Conservation (phyloP, 2,329 filamentous ascomycete genomes). For the Setomelanomma holmii region DNA sequence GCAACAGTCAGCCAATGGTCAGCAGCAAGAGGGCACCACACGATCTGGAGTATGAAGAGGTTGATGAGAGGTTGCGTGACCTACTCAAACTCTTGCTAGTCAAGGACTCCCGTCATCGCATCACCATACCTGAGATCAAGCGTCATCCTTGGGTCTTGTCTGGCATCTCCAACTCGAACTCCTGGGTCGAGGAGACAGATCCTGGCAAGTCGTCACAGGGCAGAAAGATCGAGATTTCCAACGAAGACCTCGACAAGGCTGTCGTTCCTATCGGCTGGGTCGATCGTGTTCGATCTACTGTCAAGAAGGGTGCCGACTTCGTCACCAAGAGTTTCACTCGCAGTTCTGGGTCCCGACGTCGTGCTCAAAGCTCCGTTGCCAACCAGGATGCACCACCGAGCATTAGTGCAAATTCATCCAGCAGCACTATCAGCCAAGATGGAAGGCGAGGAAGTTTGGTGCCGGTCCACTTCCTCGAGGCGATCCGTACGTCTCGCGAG, state of each 20-base stretch:
- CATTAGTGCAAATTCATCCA: slow-evolving; percentile 61
- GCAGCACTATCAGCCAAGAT: slow-evolving; percentile 62
- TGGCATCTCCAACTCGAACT: slow-evolving; percentile 74
- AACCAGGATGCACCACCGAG: slow-evolving; percentile 62
- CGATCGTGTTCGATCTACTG: slow-evolving; percentile 80
- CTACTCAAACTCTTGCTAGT: slow-evolving; percentile 79
- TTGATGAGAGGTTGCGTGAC: slow-evolving; percentile 81
- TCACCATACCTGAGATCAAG: slow-evolving; percentile 90
- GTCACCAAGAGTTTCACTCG: slow-evolving; percentile 37
- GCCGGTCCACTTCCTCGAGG: slow-evolving; percentile 64
- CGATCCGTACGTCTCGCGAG: slow-evolving; percentile 58
- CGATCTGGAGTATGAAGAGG: slow-evolving; percentile 82
- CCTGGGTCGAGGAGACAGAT: slow-evolving; percentile 95
- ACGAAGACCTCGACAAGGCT: slow-evolving; percentile 87
- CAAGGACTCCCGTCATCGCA: slow-evolving; percentile 89
- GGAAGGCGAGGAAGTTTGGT: slow-evolving; percentile 64
- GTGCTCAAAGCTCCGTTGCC: slow-evolving; percentile 61
- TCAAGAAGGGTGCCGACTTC: slow-evolving; percentile 53
- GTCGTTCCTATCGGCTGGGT: slow-evolving; percentile 89
- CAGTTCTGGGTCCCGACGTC: slow-evolving; percentile 58
- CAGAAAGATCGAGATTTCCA: slow-evolving; percentile 89
- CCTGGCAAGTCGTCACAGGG: slow-evolving; percentile 78
- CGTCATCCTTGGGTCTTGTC: slow-evolving; percentile 89
- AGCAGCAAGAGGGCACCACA: slow-evolving; percentile 77
- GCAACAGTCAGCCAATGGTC: slow-evolving; percentile 59